Conservation (phyloP, 768 basidiomycete species). For the Lepiota venenata region DNA sequence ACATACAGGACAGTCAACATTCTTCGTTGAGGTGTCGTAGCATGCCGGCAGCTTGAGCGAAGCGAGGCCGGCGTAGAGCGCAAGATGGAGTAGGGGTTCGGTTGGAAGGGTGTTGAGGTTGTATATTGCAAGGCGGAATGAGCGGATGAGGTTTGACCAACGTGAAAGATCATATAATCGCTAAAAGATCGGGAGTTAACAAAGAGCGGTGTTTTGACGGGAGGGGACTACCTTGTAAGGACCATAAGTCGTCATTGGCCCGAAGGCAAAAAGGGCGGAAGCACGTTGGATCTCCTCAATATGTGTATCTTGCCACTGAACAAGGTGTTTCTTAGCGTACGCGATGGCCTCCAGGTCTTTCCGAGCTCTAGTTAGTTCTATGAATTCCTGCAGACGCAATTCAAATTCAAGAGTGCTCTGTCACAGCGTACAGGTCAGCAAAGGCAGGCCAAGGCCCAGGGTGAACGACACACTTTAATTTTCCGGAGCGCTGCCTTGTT, state of each 20-base stretch:
- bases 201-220: background rate
- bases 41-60: slow-evolving; percentile 89
- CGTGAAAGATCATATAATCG: slow-evolving; percentile 78
- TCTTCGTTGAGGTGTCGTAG: slow-evolving; percentile 57
- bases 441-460: background rate
- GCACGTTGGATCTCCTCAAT: slow-evolving; percentile 73
- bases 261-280: slow-evolving; percentile 72
- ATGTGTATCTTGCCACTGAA: slow-evolving; percentile 82
- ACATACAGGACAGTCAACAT: slow-evolving; percentile 91
- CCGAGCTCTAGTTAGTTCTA: slow-evolving; percentile 77
- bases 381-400: slow-evolving; percentile 92
- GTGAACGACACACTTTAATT: slow-evolving; percentile 57
- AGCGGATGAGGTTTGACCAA: slow-evolving; percentile 70
- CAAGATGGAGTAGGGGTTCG: slow-evolving; percentile 82
- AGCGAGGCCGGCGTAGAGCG: slow-evolving; percentile 88
- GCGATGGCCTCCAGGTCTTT: slow-evolving; percentile 75
- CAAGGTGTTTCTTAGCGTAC: slow-evolving; percentile 79
- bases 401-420: slow-evolving; percentile 97
- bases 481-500: slow-evolving; percentile 92
- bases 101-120: slow-evolving; percentile 84
- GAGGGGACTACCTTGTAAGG: slow-evolving; percentile 68
- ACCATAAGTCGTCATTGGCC: slow-evolving; percentile 64
- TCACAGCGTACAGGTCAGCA: background rate
- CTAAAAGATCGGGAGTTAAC: slow-evolving; percentile 34
- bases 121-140: slow-evolving; percentile 87